Conservation (phyloP, 805 yeast genomes). For the Ogataea minuta region DNA sequence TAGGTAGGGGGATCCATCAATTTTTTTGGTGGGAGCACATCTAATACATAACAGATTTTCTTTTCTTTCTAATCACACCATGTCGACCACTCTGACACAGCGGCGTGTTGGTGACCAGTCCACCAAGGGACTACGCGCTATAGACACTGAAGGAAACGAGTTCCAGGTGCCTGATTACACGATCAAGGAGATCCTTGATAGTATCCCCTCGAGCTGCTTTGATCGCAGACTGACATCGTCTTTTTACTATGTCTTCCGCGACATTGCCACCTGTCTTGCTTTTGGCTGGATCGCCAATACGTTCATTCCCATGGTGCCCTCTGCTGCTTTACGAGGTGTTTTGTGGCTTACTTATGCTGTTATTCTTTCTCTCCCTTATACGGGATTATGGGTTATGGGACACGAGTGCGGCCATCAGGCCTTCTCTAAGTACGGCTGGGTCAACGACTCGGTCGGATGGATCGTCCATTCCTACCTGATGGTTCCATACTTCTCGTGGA, state of each 20-base stretch:
- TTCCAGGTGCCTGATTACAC: conserved; percentile 74
- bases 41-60: neutral
- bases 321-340: conserved; percentile 43
- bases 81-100: conserved; percentile 10
- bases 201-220: conserved; percentile 74
- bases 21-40: conserved; percentile 5
- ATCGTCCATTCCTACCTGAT: conserved; percentile 70
- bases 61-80: neutral
- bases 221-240: conserved; percentile 57
- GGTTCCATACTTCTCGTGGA: conserved; percentile 90
- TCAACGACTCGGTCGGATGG: conserved; percentile 84
- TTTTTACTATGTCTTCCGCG: conserved; percentile 66
- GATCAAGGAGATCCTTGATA: conserved; percentile 69
- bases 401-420: conserved; percentile 94
- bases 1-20: conserved; percentile 1
- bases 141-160: conserved; percentile 61
- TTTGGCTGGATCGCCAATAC: conserved; percentile 54
- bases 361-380: conserved; percentile 62
- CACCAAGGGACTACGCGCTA: conserved; percentile 40
- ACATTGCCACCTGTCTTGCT: conserved; percentile 47
- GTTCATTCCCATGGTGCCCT: conserved; percentile 51
- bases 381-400: conserved; percentile 83
- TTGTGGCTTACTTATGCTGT: conserved; percentile 59
- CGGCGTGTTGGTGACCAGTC: conserved; percentile 16
- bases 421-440: conserved; percentile 66